These are phyloP conservation scores for Vaccinium myrtillus DNA, from an alignment of 148 eudicot species.

Conservation along the genomic window DNA sequence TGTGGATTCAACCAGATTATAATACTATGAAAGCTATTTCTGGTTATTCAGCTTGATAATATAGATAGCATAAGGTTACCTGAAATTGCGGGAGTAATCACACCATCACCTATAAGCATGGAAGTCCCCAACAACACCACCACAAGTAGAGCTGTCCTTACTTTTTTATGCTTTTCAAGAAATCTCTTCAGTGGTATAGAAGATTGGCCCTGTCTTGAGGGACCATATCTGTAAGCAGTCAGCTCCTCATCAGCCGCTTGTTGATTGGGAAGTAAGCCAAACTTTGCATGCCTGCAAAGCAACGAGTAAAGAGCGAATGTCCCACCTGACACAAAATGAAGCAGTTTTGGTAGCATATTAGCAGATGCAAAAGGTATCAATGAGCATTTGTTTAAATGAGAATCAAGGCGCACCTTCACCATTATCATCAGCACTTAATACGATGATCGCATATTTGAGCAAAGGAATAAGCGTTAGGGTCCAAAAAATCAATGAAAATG, in stretches of 20 bases:
- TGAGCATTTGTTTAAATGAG: neutral
- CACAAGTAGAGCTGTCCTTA: constrained; percentile 60
- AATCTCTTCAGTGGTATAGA: constrained; percentile 62
- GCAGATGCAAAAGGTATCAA: neutral
- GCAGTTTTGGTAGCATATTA: neutral
- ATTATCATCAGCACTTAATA: constrained; percentile 82
- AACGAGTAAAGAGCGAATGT: constrained; percentile 94
- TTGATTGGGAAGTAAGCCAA: constrained; percentile 93
- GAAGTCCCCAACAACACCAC: constrained; percentile 80
- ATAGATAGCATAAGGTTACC: constrained; percentile 35
- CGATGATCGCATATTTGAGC: constrained; percentile 78
- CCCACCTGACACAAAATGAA: constrained; percentile 59
- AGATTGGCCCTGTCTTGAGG: constrained; percentile 33
- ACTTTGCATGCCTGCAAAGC: constrained; percentile 91
- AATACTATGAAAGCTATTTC: neutral
- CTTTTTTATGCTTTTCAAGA: constrained; percentile 75
- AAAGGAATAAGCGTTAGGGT: constrained; percentile 82
- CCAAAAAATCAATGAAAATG: constrained; percentile 91
- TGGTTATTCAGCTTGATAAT: neutral
- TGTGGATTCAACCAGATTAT: constrained; percentile 1
- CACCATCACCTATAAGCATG: constrained; percentile 98
- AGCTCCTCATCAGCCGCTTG: constrained; percentile 98
- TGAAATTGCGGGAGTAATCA: constrained; percentile 93
- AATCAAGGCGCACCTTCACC: constrained; percentile 72
- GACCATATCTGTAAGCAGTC: constrained; percentile 75